Conservation (phyloP, 352 stramenopile genomes). For the Globisporangium lucens region DNA sequence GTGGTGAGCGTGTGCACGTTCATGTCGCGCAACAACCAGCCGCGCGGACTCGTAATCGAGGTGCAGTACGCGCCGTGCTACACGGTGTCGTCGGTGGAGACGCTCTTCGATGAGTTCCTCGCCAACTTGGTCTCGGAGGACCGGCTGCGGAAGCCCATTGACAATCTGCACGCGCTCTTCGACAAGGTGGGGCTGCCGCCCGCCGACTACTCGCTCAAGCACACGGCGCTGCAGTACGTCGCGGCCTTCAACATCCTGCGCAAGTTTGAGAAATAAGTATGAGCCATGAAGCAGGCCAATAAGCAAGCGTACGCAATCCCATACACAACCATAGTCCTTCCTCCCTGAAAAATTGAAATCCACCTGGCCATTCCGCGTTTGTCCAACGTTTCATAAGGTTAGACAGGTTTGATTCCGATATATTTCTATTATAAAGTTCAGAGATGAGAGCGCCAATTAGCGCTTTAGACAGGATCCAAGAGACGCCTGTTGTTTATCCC, state of each 20-base stretch:
- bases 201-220: conserved; percentile 82
- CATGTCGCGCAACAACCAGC: conserved; percentile 83
- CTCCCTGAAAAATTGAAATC: neutral
- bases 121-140: conserved; percentile 62
- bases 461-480: neutral
- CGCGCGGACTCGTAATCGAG: conserved; percentile 76
- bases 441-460: neutral
- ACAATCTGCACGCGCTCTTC: conserved; percentile 59
- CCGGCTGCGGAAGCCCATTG: conserved; percentile 71
- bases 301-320: neutral
- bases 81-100: conserved; percentile 67
- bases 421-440: neutral
- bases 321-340: neutral
- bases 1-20: conserved; percentile 84
- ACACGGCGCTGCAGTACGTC: conserved; percentile 87
- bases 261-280: conserved; percentile 68
- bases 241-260: conserved; percentile 84
- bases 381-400: neutral
- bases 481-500: neutral
- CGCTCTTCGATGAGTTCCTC: conserved; percentile 84
- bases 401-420: neutral
- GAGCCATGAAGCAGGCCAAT: neutral
- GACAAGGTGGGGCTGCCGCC: conserved; percentile 71
- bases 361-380: neutral
- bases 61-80: conserved; percentile 85